A percentile compares a stretch with the other conserved stretches of the same genome.
Evolutionary conservation across 768 basidiomycete genomes (phyloP).

Genomic region (Leucosporidium creatinivorum): DNA sequence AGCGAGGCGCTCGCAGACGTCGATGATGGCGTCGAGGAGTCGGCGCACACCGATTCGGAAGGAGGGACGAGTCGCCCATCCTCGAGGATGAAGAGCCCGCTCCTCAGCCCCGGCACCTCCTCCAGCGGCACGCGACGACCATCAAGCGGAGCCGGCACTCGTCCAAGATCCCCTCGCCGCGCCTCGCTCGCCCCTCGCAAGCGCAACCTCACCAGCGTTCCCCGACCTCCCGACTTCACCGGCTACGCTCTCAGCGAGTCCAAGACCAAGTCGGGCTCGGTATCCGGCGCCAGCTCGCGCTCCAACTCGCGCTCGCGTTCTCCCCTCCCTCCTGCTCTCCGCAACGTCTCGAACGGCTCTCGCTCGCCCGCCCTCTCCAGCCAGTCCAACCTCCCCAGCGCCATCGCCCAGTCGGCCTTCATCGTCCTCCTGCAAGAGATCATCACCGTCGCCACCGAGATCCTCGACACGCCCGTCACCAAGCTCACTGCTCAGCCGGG

Average conservation of each 20-base stretch:
- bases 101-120: neutral
- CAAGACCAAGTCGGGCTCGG: constrained; percentile 5
- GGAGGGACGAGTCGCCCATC: constrained; percentile 27
- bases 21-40: constrained; percentile 12
- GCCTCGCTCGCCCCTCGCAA: constrained; percentile 18
- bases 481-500: constrained; percentile 81
- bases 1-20: constrained; percentile 23
- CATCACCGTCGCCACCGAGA: constrained; percentile 86
- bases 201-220: constrained; percentile 27
- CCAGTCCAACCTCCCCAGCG: neutral
- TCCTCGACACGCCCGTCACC: constrained; percentile 77
- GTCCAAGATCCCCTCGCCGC: constrained; percentile 19
- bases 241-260: constrained; percentile 6
- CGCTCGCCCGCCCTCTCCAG: constrained; percentile 16
- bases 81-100: constrained; percentile 9
- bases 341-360: neutral
- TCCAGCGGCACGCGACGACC: neutral
- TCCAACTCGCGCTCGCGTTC: constrained; percentile 91
- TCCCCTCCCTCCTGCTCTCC: constrained; percentile 48
- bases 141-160: neutral
- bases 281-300: constrained; percentile 51
- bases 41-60: constrained; percentile 22
- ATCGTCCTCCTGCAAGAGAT: constrained; percentile 48
- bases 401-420: constrained; percentile 26
- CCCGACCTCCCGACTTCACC: constrained; percentile 24